Evolutionary conservation across 805 yeast genomes (phyloP), one percentile per base, ranked within the genome.

Genomic region (Spathaspora arborariae): DNA sequence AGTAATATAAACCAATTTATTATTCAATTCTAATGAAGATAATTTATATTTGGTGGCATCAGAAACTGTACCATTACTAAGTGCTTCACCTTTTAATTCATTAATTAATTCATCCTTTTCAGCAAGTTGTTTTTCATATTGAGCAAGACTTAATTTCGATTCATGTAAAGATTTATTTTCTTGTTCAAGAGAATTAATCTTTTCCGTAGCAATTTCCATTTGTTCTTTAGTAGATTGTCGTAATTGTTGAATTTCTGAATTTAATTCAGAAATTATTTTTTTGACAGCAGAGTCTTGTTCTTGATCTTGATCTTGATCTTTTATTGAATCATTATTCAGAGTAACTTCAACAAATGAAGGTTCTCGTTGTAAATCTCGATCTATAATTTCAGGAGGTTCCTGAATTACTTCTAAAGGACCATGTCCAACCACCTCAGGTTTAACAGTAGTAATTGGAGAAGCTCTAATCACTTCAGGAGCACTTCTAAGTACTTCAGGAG

Each of bases 161-260:
- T 52, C 58, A 44, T 47, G 58, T 21, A 56, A 41, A 2, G 41
- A 34, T 15, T 27, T 16, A 43, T 55, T 51, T 46, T 72, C 70
- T 11, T 47, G 22, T 48, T 82, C 87, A 30, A 85, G 65, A 18
- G 56, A 55, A 19, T 62, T 62, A 19, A 85, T 81, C 47, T 75
- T 76, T 16, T 72, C 72, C 52, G 81, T 77, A 0, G 90, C 91
- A 42, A 70, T 65, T 42, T 67, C 71, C 51, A 85, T 82, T 51
- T 81, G 83, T 4, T 63, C 62, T 47, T 71, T 73, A 20, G 75
- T 58, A 1, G 67, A 51, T 3, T 57, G 46, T 45, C 58, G 65
- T 50, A 71, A 62, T 20, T 60, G 59, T 26, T 51, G 57, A 44
- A 72, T 55, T 44, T 72, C 72, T 18, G 52, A 49, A 19, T 65